phyloP scores from a whole-genome alignment of 2,329 filamentous ascomycete species.

The Aspergillus thermomutatus region DNA sequence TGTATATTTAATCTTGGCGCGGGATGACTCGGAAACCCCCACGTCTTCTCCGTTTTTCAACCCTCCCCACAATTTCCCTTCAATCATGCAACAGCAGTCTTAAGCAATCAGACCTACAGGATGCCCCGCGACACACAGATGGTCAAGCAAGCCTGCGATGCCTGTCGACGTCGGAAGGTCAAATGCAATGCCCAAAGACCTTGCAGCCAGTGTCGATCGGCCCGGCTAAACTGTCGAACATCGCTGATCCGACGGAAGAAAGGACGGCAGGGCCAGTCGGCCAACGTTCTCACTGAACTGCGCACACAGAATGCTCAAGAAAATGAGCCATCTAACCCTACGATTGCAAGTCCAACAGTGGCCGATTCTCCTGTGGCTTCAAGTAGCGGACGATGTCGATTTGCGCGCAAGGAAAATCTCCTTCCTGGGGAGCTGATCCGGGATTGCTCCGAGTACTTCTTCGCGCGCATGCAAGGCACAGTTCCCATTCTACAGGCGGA shows the following conservation, averaged over 20 bases:
- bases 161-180: slow-evolving; percentile 23
- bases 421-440: slow-evolving; percentile 8
- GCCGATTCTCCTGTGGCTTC: neutral
- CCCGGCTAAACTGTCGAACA: slow-evolving; percentile 15
- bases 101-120: neutral
- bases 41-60: neutral
- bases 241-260: slow-evolving; percentile 16
- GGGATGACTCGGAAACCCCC: neutral
- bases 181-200: slow-evolving; percentile 17
- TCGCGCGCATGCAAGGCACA: slow-evolving; percentile 19
- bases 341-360: neutral
- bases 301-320: slow-evolving; percentile 2
- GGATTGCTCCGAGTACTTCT: slow-evolving; percentile 20
- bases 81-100: neutral
- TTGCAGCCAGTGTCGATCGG: slow-evolving; percentile 16
- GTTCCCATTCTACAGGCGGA: slow-evolving; percentile 28
- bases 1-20: neutral
- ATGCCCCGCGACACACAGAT: slow-evolving; percentile 7
- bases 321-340: neutral
- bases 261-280: slow-evolving; percentile 19
- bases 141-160: slow-evolving; percentile 20
- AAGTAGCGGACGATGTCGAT: neutral
- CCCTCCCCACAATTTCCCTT: neutral
- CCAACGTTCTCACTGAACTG: slow-evolving; percentile 19
- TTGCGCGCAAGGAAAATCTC: slow-evolving; percentile 3